Evolutionary conservation across 2,329 filamentous ascomycete genomes (phyloP), one percentile per base, ranked within the genome.

Genomic region (Colletotrichum falcatum): DNA sequence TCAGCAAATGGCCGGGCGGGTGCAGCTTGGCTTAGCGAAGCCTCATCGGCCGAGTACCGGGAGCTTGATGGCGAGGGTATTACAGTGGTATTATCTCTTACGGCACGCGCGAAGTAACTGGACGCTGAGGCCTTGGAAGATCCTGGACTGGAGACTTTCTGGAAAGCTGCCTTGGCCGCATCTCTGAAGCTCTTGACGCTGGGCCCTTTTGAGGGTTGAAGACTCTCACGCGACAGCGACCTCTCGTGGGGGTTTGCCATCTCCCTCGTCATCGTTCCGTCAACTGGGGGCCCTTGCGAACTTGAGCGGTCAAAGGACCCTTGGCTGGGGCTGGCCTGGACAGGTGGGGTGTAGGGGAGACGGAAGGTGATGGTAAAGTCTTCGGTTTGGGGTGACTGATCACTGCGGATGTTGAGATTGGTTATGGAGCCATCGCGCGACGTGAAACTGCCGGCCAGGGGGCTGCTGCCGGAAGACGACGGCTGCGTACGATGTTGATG

Each of bases 101-200:
- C 46, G 6, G 39, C 35, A 12, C 62, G 63, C 11, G 65, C 48
- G 28, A 73, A 73, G 33, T 73, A 71, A 30, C 42, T 66, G 3
- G 70, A 65, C 9, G 66, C 49, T 0, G 74, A 66, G 14, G 73
- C 53, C 26, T 69, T 74, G 46, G 75, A 74, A 4, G 60, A n/a
- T 20, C 42, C 35, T 3, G 66, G 30, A 8, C 66, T 33, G 3
- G 72, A 72, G 2, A 73, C 61, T 26, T 75, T 76, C 35, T 75
- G 70, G 20, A 82, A 75, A 37, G 78, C 78, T 30, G 79, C 76
- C 62, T 75, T 81, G 33, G 80, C 79, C 16, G 79, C 79, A 62
- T 80, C 81, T 64, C 75, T 79, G 61, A 82, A 73, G 66, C 76
- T 79, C 66, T 37, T 73, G 35, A 70, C 61, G 51, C 54, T 55